A percentile compares a stretch with the other conserved stretches of the same genome.
Evolutionary conservation across 371 early-diverging fungal genomes (phyloP).

Genomic region (Lichtheimia hyalospora): DNA sequence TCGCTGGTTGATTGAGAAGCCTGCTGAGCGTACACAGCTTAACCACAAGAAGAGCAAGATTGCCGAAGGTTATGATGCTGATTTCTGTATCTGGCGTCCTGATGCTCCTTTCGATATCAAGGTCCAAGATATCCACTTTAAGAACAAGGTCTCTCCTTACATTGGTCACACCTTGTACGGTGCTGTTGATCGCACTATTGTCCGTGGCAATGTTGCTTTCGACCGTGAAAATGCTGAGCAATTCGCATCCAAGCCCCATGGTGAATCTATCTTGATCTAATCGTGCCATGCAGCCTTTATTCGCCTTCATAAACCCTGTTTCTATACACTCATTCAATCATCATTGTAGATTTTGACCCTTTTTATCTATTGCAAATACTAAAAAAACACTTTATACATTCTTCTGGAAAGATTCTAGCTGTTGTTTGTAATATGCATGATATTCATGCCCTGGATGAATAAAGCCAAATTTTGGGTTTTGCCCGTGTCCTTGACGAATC

Average conservation of each 20-base stretch:
- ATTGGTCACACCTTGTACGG: slow-evolving; percentile 63
- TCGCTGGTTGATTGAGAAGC: slow-evolving; percentile 66
- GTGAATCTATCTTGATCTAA: slow-evolving; percentile 21
- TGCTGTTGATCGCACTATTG: slow-evolving; percentile 67
- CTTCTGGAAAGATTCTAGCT: slow-evolving; percentile 9
- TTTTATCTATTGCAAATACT: not conserved
- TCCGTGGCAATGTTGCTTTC: slow-evolving; percentile 71
- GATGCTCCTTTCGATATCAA: slow-evolving; percentile 60
- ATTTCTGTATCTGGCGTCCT: slow-evolving; percentile 79
- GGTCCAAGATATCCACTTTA: slow-evolving; percentile 67
- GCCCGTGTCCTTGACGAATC: slow-evolving; percentile 23
- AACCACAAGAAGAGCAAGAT: slow-evolving; percentile 68
- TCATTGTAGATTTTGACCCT: slow-evolving; percentile 1
- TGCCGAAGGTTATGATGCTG: slow-evolving; percentile 68
- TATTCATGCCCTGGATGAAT: slow-evolving; percentile 26
- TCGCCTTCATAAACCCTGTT: not conserved
- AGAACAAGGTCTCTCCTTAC: slow-evolving; percentile 83
- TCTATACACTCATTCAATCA: not conserved
- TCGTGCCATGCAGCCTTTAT: not conserved
- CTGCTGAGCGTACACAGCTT: slow-evolving; percentile 66
- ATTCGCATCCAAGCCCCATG: slow-evolving; percentile 20
- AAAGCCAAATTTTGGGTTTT: slow-evolving; percentile 36
- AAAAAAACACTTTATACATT: not conserved
- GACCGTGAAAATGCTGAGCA: slow-evolving; percentile 15
- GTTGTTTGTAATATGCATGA: slow-evolving; percentile 24